A percentile compares a stretch with the other conserved stretches of the same genome.
Evolutionary conservation across 2,329 filamentous ascomycete genomes (phyloP).

Genomic region (Torrubiellomyces zombiae): DNA sequence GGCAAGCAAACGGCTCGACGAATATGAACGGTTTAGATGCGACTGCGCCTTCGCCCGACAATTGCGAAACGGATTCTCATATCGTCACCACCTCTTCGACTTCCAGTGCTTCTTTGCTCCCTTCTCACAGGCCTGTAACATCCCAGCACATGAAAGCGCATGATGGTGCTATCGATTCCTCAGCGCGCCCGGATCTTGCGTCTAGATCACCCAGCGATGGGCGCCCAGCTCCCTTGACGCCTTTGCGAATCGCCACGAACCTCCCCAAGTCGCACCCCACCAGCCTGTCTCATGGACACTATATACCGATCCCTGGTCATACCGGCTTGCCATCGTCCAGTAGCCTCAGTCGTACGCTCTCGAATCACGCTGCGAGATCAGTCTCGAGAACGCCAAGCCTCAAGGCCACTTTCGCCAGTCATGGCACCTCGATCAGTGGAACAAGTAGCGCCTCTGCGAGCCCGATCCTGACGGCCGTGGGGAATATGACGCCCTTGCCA

Average conservation of each 20-base stretch:
- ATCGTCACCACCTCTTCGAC: too few species aligned
- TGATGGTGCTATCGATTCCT: too few species aligned
- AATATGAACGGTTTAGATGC: too few species aligned
- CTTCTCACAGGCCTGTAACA: too few species aligned
- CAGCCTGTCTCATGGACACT: slow-evolving; percentile 8
- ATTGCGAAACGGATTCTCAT: too few species aligned
- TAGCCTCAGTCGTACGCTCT: slow-evolving; percentile 12
- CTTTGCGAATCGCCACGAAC: slow-evolving; percentile 23
- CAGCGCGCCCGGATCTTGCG: too few species aligned
- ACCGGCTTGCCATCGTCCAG: slow-evolving; percentile 14
- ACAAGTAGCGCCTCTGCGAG: slow-evolving; percentile 55
- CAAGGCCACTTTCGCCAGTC: slow-evolving; percentile 35
- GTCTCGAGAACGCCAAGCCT: slow-evolving; percentile 44
- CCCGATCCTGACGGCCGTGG: slow-evolving; percentile 58
- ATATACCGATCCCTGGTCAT: slow-evolving; percentile 22
- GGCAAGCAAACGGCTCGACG: too few species aligned
- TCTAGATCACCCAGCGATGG: background rate
- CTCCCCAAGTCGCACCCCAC: slow-evolving; percentile 7
- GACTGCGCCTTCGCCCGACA: too few species aligned
- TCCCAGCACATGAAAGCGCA: too few species aligned
- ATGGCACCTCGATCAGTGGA: slow-evolving; percentile 33
- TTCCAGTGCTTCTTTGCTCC: too few species aligned
- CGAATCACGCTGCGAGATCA: slow-evolving; percentile 23
- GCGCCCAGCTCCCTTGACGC: slow-evolving; percentile 3
- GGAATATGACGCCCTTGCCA: slow-evolving; percentile 62